These are phyloP conservation scores for Trichoderma reesei DNA, from an alignment of 495 filamentous ascomycete genomes.

Conservation along the genomic window DNA sequence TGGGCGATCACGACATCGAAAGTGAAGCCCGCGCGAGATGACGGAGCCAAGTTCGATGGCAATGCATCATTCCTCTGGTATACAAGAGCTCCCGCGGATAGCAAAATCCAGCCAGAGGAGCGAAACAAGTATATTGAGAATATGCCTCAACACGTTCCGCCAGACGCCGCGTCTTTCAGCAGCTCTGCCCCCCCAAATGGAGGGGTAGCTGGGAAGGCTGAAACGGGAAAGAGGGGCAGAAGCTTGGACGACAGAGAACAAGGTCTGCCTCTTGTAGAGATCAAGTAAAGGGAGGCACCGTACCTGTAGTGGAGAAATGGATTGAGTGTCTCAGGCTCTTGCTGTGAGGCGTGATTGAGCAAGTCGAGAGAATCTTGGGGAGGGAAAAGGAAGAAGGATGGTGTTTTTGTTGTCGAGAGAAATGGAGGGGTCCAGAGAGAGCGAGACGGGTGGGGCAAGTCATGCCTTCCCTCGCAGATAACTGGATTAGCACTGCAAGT, in stretches of 20 bases:
- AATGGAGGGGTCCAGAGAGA: constrained; percentile 9
- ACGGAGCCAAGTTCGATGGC: not conserved
- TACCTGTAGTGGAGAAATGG: not conserved
- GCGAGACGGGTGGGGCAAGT: not conserved
- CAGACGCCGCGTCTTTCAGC: not conserved
- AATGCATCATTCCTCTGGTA: not conserved
- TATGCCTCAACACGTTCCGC: constrained; percentile 4
- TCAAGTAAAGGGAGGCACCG: not conserved
- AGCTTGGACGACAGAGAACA: not conserved
- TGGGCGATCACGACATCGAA: not conserved
- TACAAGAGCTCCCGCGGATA: not conserved
- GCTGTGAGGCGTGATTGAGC: not conserved
- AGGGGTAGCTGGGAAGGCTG: not conserved
- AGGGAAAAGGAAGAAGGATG: not conserved
- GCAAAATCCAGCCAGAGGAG: not conserved
- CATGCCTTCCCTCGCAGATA: too few relatives aligned
- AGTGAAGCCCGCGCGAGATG: not conserved
- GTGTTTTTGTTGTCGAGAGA: constrained; percentile 3
- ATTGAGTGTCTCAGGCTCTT: not conserved
- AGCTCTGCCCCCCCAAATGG: not conserved
- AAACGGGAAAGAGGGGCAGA: not conserved
- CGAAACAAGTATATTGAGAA: not conserved
- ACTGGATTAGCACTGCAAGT: not conserved
- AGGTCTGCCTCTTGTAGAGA: not conserved
- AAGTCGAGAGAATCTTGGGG: not conserved